phyloP scores from a whole-genome alignment of 2,329 filamentous ascomycete species.

The Akanthomyces dipterigenus region DNA sequence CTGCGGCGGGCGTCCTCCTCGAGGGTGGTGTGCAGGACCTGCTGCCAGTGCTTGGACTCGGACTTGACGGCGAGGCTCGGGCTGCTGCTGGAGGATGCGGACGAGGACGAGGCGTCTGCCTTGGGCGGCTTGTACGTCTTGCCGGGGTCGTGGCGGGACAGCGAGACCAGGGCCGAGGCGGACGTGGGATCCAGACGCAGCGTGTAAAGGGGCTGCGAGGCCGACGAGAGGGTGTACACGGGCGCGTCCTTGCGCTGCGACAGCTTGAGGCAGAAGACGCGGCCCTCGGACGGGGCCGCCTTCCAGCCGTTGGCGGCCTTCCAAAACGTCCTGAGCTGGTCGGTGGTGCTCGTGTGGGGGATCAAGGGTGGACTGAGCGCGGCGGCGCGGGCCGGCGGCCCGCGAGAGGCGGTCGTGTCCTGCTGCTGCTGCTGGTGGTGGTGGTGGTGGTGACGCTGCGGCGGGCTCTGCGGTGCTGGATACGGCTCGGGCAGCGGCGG shows the following conservation, averaged over 20 bases:
- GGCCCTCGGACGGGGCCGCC: slow-evolving; percentile 51
- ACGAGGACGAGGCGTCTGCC: slow-evolving; percentile 20
- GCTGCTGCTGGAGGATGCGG: too few relatives aligned
- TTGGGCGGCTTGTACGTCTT: slow-evolving; percentile 46
- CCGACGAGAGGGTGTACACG: slow-evolving; percentile 59
- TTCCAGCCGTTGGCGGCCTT: slow-evolving; percentile 64
- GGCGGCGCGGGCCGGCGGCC: not conserved
- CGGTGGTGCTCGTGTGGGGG: slow-evolving; percentile 47
- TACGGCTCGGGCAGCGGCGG: slow-evolving; percentile 8
- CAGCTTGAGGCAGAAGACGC: slow-evolving; percentile 53
- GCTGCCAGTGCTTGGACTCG: slow-evolving; percentile 46
- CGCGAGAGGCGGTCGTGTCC: not conserved
- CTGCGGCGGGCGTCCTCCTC: slow-evolving; percentile 48
- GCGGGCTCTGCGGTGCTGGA: slow-evolving; percentile 1
- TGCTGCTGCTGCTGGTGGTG: too few relatives aligned
- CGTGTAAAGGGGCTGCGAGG: slow-evolving; percentile 59
- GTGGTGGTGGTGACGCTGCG: not conserved
- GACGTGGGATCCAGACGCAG: slow-evolving; percentile 59
- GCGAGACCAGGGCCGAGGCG: slow-evolving; percentile 52
- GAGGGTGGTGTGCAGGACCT: slow-evolving; percentile 51
- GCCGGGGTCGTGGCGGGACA: slow-evolving; percentile 53
- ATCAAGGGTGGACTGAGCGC: slow-evolving; percentile 34
- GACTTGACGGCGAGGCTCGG: slow-evolving; percentile 27
- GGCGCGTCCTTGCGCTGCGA: slow-evolving; percentile 52
- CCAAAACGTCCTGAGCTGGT: slow-evolving; percentile 60